These are phyloP conservation scores for Tetracladium marchalianum DNA, from an alignment of 495 filamentous ascomycete genomes.

Conservation along the genomic window DNA sequence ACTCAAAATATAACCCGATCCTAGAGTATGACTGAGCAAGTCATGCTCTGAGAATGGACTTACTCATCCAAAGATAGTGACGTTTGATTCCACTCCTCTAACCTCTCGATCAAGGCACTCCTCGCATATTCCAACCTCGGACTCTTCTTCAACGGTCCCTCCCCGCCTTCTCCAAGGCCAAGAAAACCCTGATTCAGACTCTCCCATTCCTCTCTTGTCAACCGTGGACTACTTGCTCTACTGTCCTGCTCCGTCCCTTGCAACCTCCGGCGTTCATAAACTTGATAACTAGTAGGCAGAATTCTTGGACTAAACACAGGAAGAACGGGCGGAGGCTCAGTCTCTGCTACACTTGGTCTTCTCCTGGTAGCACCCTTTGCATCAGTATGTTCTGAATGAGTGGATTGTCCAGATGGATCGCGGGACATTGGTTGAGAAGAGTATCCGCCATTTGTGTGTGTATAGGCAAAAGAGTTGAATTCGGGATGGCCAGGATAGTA, in stretches of 20 bases:
- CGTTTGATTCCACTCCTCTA: slow-evolving; percentile 12
- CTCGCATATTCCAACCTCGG: slow-evolving; percentile 11
- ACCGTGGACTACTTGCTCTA: neutral
- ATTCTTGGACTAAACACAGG: slow-evolving; percentile 14
- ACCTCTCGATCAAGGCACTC: slow-evolving; percentile 3
- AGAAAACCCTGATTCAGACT: neutral
- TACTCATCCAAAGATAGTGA: slow-evolving; percentile 3
- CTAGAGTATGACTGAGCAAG: neutral
- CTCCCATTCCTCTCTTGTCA: neutral
- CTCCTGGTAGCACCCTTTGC: slow-evolving; percentile 12
- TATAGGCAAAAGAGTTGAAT: slow-evolving; percentile 2
- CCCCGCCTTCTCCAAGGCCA: neutral
- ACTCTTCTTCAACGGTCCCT: slow-evolving; percentile 1
- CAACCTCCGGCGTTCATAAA: slow-evolving; percentile 13
- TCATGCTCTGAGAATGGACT: neutral
- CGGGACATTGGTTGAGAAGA: slow-evolving; percentile 49
- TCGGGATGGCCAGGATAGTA: slow-evolving; percentile 17
- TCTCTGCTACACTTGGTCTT: slow-evolving; percentile 14
- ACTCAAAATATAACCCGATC: neutral
- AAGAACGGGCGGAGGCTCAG: slow-evolving; percentile 16
- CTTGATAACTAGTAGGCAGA: slow-evolving; percentile 13
- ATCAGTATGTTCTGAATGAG: slow-evolving; percentile 6
- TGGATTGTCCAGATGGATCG: slow-evolving; percentile 26
- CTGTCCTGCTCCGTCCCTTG: neutral
- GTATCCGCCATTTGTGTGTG: slow-evolving; percentile 29